Evolutionary conservation across 116 monocot species (phyloP).

Genomic region (Posidonia oceanica): DNA sequence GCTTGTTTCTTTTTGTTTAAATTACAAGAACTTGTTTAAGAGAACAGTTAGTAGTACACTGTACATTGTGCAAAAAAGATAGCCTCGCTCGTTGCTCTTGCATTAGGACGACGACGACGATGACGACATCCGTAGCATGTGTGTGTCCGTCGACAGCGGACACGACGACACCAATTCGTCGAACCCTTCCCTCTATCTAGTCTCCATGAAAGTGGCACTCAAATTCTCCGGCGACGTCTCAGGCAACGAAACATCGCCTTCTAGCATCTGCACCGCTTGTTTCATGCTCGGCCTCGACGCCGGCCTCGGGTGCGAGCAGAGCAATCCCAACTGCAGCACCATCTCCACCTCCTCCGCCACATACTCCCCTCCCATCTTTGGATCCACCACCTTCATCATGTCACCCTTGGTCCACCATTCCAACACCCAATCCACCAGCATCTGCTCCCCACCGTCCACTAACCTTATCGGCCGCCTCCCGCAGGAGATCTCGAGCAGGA

Average conservation of each 20-base stretch:
- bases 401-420: conserved; percentile 12
- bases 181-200: background rate
- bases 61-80: no score
- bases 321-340: conserved; percentile 16
- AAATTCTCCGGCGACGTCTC: background rate
- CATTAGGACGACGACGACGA: no score
- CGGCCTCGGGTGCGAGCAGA: conserved; percentile 16
- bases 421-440: conserved; percentile 27
- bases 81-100: no score
- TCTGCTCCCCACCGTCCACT: background rate
- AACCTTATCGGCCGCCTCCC: conserved; percentile 19
- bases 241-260: conserved; percentile 10
- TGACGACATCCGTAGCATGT: no score
- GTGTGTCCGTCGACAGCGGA: background rate
- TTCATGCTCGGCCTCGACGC: conserved; percentile 8
- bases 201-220: background rate
- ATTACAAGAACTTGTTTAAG: no score
- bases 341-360: conserved; percentile 6
- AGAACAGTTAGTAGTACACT: no score
- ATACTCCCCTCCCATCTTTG: conserved; percentile 5
- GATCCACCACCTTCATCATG: conserved; percentile 3
- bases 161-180: background rate
- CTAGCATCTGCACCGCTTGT: conserved; percentile 12
- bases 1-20: no score
- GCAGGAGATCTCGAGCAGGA: conserved; percentile 33